Evolutionary conservation across 257 asterid genomes (phyloP), one percentile per base, ranked within the genome.

Genomic region (Prunella vulgaris): DNA sequence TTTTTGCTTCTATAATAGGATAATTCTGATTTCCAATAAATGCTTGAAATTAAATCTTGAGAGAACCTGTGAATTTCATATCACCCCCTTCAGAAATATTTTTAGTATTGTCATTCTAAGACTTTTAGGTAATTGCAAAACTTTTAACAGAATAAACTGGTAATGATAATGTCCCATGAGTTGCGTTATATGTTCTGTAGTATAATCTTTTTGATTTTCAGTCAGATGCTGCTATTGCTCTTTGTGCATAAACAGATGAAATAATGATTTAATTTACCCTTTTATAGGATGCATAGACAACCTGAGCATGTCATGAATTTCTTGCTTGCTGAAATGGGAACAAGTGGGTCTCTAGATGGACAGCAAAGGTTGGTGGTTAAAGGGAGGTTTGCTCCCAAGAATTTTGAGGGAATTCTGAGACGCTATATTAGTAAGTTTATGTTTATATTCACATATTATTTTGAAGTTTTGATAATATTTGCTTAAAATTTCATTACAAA

Each of bases 301-400:
- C 97, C 96, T 3, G 97, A 93, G 82, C 98, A 90, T 78, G 98
- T 90, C 10, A 90, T 90, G 97, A 84, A 90, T 40, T 93, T 93
- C 88, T 79, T 90, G 80, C 83, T 93, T 75, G 97, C 98, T 85
- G 97, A 93, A 77, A 86, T 93, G 98, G 98, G 98, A 51, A 93
- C 98, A 33, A 93, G 89, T 76, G 98, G 96, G 42, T 93, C 98
- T 30, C 95, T 93, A 66, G 98, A 93, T 75, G 98, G 98, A 38
- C 98, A 90, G 71, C 96, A 90, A 78, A 79, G 98, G 66, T 83
- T 93, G 74, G 96, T 88, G 8, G 87, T 93, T 64, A 90, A 90
- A 73, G 98, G 98, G 64, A 84, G 98, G 75, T 93, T 93, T 77
- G 97, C 97, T 61, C 98, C 98, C 9, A 93, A 93, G 82, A 93